phyloP scores from a whole-genome alignment of 192 early-diverging fungal species.

The Coemansia umbellata region DNA sequence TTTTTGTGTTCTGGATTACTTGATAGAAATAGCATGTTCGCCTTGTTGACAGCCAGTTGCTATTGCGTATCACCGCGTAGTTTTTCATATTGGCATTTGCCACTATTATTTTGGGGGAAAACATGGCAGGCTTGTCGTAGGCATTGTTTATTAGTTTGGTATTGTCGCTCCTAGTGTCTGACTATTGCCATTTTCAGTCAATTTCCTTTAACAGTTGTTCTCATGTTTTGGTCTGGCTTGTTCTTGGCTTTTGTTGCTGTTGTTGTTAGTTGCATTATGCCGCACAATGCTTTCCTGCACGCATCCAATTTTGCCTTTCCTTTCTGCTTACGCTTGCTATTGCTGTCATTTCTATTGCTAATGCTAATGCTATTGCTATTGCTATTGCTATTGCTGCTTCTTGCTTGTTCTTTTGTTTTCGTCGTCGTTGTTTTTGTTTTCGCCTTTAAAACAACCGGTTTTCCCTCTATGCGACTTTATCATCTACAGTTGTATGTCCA shows the following conservation, averaged over 20 bases:
- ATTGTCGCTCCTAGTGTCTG: not conserved
- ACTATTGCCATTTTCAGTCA: not conserved
- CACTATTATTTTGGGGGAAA: not conserved
- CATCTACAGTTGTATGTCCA: constrained; percentile 4
- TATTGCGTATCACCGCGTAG: not conserved
- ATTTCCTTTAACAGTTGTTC: not conserved
- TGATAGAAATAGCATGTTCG: too few relatives aligned
- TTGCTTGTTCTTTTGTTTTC: not conserved
- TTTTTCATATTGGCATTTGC: not conserved
- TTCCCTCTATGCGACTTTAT: not conserved
- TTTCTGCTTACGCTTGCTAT: not conserved
- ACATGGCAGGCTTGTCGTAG: not conserved
- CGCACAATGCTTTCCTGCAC: not conserved
- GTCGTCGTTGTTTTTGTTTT: not conserved
- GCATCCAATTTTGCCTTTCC: not conserved
- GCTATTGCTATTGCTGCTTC: not conserved
- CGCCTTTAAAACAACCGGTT: not conserved
- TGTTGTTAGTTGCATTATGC: not conserved
- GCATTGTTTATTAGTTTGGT: not conserved
- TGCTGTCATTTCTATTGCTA: not conserved
- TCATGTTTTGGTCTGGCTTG: not conserved
- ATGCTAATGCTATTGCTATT: not conserved
- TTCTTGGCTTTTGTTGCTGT: not conserved
- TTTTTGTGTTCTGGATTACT: too few relatives aligned
- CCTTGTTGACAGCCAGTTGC: not conserved